phyloP scores from a whole-genome alignment of 495 filamentous ascomycete species.

The Thermochaetoides thermophila region DNA sequence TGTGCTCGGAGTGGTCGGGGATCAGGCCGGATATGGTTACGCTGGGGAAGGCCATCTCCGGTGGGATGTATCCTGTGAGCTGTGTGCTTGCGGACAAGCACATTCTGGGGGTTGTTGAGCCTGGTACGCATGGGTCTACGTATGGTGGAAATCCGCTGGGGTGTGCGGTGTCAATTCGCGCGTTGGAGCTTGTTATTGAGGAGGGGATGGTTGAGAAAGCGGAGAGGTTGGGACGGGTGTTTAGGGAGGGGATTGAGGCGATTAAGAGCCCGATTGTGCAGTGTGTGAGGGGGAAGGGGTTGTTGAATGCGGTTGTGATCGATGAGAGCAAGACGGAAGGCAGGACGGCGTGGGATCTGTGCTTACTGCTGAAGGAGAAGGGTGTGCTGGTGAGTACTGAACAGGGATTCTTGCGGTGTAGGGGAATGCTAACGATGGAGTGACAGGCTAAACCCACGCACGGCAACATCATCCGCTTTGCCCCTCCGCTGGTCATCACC shows the following conservation, averaged over 20 bases:
- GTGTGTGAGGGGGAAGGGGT: slow-evolving; percentile 75
- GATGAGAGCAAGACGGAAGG: slow-evolving; percentile 74
- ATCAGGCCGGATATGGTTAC: slow-evolving; percentile 92
- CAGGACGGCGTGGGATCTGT: slow-evolving; percentile 92
- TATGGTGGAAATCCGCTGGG: slow-evolving; percentile 97
- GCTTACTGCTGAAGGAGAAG: slow-evolving; percentile 89
- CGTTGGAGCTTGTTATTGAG: slow-evolving; percentile 87
- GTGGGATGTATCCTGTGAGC: slow-evolving; percentile 97
- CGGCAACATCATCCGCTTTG: slow-evolving; percentile 92
- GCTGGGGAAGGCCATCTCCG: slow-evolving; percentile 92
- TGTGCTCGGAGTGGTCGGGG: slow-evolving; percentile 87
- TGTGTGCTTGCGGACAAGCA: slow-evolving; percentile 80
- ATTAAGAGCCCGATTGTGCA: slow-evolving; percentile 70
- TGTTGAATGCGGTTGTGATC: slow-evolving; percentile 93
- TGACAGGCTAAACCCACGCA: slow-evolving; percentile 90
- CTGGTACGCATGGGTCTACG: slow-evolving; percentile 91
- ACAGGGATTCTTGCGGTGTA: too few relatives aligned
- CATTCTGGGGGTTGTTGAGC: slow-evolving; percentile 94
- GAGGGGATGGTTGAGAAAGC: slow-evolving; percentile 75
- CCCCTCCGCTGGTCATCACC: slow-evolving; percentile 74
- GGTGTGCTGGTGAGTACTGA: slow-evolving; percentile 65
- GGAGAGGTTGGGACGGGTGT: slow-evolving; percentile 64
- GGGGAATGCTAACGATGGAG: not conserved
- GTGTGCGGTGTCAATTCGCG: slow-evolving; percentile 88
- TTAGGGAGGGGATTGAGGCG: slow-evolving; percentile 57